Conservation (phyloP, 2,329 filamentous ascomycete species). For the Arthroderma uncinatum region DNA sequence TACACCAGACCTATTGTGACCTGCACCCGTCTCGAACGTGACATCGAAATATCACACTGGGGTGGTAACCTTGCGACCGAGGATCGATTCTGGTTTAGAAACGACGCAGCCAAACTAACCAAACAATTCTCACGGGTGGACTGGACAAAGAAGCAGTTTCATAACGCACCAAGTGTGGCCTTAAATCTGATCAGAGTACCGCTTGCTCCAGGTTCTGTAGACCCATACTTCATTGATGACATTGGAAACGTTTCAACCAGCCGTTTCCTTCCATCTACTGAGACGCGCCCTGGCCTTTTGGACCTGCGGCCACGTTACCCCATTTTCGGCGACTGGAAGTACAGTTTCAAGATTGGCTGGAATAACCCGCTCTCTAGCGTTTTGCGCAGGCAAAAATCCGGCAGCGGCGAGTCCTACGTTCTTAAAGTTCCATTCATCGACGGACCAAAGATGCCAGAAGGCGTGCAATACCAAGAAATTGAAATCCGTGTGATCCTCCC, state of each 20-base stretch:
- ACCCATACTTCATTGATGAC: conserved; percentile 89
- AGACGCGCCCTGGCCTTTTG: conserved; percentile 63
- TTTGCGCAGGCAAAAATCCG: conserved; percentile 50
- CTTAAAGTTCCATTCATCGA: conserved; percentile 88
- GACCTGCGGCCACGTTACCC: conserved; percentile 91
- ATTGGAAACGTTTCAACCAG: conserved; percentile 97
- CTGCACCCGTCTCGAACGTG: conserved; percentile 67
- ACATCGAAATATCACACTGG: conserved; percentile 95
- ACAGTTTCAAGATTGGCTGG: conserved; percentile 94
- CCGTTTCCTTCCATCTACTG: conserved; percentile 52
- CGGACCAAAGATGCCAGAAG: conserved; percentile 75
- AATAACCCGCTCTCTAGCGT: conserved; percentile 72
- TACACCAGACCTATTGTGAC: conserved; percentile 87
- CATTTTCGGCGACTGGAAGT: conserved; percentile 96
- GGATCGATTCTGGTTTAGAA: conserved; percentile 79
- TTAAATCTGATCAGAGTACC: conserved; percentile 74
- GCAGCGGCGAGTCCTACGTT: conserved; percentile 59
- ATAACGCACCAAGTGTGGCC: conserved; percentile 64
- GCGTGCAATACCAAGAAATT: conserved; percentile 72
- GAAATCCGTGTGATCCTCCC: conserved; percentile 75
- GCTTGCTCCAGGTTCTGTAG: conserved; percentile 64
- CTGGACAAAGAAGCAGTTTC: conserved; percentile 62
- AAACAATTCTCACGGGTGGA: conserved; percentile 64
- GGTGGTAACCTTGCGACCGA: conserved; percentile 92
- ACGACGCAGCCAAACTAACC: conserved; percentile 70